These are phyloP conservation scores for Rhipidocladum racemiflorum DNA, from an alignment of 176 grass and related monocot genomes.

Conservation along the genomic window DNA sequence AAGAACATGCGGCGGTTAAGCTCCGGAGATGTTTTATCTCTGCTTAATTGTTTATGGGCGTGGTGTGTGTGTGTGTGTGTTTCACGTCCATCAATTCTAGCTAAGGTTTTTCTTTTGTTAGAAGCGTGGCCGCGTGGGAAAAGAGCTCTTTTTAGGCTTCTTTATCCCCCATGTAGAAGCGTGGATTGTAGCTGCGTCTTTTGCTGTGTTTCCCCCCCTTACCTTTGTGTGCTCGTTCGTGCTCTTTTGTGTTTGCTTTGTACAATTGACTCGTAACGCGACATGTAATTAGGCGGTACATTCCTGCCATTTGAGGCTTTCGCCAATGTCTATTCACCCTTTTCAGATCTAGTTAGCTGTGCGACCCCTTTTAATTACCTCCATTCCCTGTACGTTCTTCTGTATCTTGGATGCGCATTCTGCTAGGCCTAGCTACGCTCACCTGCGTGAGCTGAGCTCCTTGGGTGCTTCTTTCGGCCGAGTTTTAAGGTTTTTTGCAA, in stretches of 20 bases:
- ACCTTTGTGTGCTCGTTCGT: neutral
- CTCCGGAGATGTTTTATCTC: neutral
- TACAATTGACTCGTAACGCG: constrained; percentile 17
- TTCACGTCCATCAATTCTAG: constrained; percentile 6
- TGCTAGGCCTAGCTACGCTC: neutral
- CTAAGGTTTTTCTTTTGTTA: neutral
- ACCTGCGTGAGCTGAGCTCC: neutral
- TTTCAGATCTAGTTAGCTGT: neutral
- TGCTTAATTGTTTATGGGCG: constrained; percentile 19
- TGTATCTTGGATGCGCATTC: neutral
- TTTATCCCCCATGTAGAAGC: constrained; percentile 29
- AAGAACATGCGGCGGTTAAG: neutral
- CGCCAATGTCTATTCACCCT: neutral
- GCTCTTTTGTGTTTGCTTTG: neutral
- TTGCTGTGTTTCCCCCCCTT: neutral
- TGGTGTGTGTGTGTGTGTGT: neutral
- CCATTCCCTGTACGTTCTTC: neutral
- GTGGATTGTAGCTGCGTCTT: constrained; percentile 32
- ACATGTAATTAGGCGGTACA: constrained; percentile 32
- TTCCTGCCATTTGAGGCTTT: constrained; percentile 8
- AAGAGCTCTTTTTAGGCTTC: constrained; percentile 46
- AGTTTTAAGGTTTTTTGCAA: neutral
- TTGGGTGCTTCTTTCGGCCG: neutral
- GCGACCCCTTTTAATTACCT: neutral
- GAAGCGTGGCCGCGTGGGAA: constrained; percentile 40